Conservation (phyloP, 768 basidiomycete species). For the Auriscalpium vulgare region DNA sequence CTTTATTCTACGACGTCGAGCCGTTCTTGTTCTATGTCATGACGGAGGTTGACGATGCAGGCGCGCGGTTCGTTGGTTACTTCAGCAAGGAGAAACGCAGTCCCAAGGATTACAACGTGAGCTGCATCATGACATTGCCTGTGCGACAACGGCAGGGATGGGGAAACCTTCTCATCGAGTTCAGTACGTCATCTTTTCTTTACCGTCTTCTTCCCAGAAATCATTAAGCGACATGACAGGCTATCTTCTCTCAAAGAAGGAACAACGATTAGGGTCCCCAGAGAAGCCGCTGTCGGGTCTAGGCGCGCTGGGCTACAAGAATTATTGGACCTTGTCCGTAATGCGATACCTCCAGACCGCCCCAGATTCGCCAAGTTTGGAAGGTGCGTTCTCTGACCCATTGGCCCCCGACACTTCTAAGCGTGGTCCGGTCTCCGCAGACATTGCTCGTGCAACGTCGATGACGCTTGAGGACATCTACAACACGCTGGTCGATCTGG, state of each 20-base stretch:
- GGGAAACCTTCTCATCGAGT: slow-evolving; percentile 96
- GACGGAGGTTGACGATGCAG: slow-evolving; percentile 82
- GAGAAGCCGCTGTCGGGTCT: slow-evolving; percentile 93
- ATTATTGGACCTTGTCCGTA: slow-evolving; percentile 87
- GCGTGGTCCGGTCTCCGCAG: slow-evolving; percentile 29
- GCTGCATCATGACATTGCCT: slow-evolving; percentile 98
- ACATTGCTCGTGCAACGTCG: slow-evolving; percentile 77
- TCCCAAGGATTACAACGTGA: slow-evolving; percentile 93
- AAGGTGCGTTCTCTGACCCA: slow-evolving; percentile 46
- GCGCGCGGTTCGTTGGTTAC: slow-evolving; percentile 94
- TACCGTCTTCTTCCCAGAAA: not conserved
- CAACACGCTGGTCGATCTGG: slow-evolving; percentile 60
- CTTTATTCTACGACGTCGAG: slow-evolving; percentile 97
- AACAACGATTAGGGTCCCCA: slow-evolving; percentile 82
- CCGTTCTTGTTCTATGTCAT: slow-evolving; percentile 99
- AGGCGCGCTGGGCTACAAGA: slow-evolving; percentile 89
- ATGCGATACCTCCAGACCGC: slow-evolving; percentile 69
- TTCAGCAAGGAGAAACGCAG: slow-evolving; percentile 99
- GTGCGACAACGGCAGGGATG: slow-evolving; percentile 92
- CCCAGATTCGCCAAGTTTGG: slow-evolving; percentile 54
- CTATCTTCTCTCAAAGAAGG: slow-evolving; percentile 93
- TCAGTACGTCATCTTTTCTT: slow-evolving; percentile 59
- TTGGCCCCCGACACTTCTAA: slow-evolving; percentile 15
- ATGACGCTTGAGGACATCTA: slow-evolving; percentile 90
- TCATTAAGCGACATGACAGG: slow-evolving; percentile 39